Conservation (phyloP, 805 yeast genomes). For the Millerago galiae region DNA sequence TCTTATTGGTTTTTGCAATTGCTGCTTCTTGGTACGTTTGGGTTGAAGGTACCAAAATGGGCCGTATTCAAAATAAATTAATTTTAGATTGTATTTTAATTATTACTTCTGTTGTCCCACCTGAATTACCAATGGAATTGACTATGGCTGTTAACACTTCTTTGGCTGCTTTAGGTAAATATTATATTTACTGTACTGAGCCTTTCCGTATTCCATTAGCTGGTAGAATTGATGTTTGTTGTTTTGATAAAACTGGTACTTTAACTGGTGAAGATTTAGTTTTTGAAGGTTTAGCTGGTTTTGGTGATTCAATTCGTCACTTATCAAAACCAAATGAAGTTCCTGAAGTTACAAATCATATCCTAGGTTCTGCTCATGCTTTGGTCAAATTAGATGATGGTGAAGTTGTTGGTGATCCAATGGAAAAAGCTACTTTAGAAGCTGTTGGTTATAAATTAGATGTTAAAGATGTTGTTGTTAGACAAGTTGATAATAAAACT, state of each 20-base stretch:
- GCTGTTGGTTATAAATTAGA: constrained; percentile 84
- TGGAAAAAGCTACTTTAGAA: constrained; percentile 93
- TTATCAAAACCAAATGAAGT: constrained; percentile 52
- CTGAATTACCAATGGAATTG: constrained; percentile 97
- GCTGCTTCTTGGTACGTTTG: constrained; percentile 97
- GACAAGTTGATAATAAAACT: constrained; percentile 27
- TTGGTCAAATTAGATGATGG: constrained; percentile 92
- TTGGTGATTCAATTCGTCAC: constrained; percentile 45
- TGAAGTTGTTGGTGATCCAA: constrained; percentile 97
- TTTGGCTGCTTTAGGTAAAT: constrained; percentile 78
- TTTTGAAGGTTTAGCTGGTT: constrained; percentile 94
- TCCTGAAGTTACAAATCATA: constrained; percentile 61
- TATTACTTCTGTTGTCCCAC: constrained; percentile 96
- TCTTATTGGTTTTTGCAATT: constrained; percentile 83
- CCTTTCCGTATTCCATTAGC: constrained; percentile 98
- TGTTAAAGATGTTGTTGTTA: constrained; percentile 62
- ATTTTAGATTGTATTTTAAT: constrained; percentile 93
- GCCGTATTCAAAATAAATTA: constrained; percentile 89
- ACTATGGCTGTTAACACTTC: constrained; percentile 97
- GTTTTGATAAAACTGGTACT: constrained; percentile 98
- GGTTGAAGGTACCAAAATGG: constrained; percentile 95
- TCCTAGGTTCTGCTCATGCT: constrained; percentile 94
- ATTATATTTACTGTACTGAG: constrained; percentile 91
- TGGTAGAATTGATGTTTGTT: constrained; percentile 96
- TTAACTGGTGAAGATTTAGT: constrained; percentile 94